Base-by-base conservation (phyloP, 805 yeast genomes). In the Hanseniaspora pseudoguilliermondii region DNA sequence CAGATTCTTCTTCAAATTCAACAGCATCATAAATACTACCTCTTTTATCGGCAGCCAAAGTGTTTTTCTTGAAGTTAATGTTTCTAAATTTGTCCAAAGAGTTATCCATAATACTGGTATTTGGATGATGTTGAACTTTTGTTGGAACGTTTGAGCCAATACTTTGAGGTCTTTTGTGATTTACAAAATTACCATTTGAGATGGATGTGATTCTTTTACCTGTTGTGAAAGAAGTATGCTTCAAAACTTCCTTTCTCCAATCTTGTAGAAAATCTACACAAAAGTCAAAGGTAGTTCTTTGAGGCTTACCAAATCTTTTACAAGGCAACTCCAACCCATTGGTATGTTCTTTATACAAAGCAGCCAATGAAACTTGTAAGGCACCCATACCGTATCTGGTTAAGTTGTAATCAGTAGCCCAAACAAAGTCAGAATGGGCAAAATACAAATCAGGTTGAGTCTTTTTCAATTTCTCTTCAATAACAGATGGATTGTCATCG, bases 301-400 rank as follows among this genome's bases (percentile, higher is more conserved):
- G 93, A 0, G 96, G 96, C 69, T 88, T 88, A 65, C 96, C 96
- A 64, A 86, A 88, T 65, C 95, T 74, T 52, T 84, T 85, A 47
- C 85, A 90, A 64, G 81, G 80, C 62, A 88, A 74, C 62, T 85
- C 90, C 60, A 75, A 77, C 21, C 58, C 58, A 57, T 95, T 95
- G 2, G 96, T 86, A 64, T 84, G 88, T 63, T 86, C 95, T 66
- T 82, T 78, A 70, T 81, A 88, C 57, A 88, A 73, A 0, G 95
- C 93, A 56, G 90, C 89, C 64, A 87, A 81, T 21, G 95, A 84
- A 41, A 86, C 89, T 68, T 87, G 95, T 60, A 88, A 74, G 3
- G 96, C 96, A 58, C 96, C 96, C 95, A 88, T 89, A 59, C 96
- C 96, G 66, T 88, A 86, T 66, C 96, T 76, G 18, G 88, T 80